Base-by-base conservation (phyloP, 768 basidiomycete species). In the Podaxis carcinomalis region DNA sequence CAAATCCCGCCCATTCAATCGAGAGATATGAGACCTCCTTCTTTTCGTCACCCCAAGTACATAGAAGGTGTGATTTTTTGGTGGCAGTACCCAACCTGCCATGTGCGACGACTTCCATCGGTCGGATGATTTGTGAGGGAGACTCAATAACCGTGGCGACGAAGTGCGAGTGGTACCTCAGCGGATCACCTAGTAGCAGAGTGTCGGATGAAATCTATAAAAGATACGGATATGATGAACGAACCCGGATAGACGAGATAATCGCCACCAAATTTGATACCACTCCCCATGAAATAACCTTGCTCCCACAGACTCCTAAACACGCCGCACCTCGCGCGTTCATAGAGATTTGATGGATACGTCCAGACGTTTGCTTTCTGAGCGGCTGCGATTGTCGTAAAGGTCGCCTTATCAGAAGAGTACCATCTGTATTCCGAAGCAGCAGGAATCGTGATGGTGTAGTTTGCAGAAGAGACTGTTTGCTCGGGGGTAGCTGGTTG, bases 101-200 rank as follows among this genome's bases (percentile, higher is more conserved):
- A 70, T 95, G 95, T 0, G 96, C 95, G 23, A 99, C 91, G 50
- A 99, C 84, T 72, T 98, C 94, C 86, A 96, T 92, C 4, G 97
- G 95, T 51, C 82, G 78, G 54, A 99, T 78, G 1, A 79, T 65
- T 11, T 84, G 68, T 51, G 72, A 64, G 1, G 84, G 83, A 5
- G 89, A 85, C 11, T 89, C 82, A 32, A 93, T 72, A 11, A 97
- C 90, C 4, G 90, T 87, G 21, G 90, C 90, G 21, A 88, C 87
- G 70, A 98, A 98, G 72, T 99, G 97, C 2, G 96, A 97, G 69
- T 99, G 97, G 72, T 96, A 99, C 25, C 97, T 84, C 55, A 98
- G 75, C 7, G 95, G 94, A 71, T 99, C 95, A 58, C 94, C 94
- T 96, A 63, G 0, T 27, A 37, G 44, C 50, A 56, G 50, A 60